A percentile compares a stretch with the other conserved stretches of the same genome.
Conservation (phyloP, 2,329 filamentous ascomycete species). For the Ophiostoma pallidulum region DNA sequence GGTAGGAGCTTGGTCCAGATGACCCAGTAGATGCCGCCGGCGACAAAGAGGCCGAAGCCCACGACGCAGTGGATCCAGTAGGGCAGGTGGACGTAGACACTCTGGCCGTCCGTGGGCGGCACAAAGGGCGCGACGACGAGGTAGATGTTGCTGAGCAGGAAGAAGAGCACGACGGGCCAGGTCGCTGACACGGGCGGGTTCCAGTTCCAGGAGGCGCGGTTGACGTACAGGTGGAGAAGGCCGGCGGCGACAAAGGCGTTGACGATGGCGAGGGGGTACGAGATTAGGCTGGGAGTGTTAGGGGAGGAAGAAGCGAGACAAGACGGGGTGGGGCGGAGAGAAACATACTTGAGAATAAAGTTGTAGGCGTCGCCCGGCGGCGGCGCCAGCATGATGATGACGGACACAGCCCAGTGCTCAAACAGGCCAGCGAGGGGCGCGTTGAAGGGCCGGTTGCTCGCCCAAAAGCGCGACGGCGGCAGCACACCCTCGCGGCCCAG, state of each 20-base stretch:
- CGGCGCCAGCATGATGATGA: constrained; percentile 57
- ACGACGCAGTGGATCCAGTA: constrained; percentile 52
- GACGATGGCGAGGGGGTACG: constrained; percentile 52
- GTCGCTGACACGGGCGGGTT: constrained; percentile 45
- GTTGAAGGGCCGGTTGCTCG: constrained; percentile 54
- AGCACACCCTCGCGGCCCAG: constrained; percentile 58
- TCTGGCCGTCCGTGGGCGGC: constrained; percentile 41
- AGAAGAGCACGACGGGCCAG: constrained; percentile 46
- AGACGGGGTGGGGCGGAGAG: not conserved
- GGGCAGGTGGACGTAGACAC: constrained; percentile 43
- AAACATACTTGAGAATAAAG: constrained; percentile 46
- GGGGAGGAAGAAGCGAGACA: no score
- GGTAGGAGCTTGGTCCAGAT: constrained; percentile 45
- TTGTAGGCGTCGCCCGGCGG: constrained; percentile 60
- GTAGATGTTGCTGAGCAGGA: constrained; percentile 51
- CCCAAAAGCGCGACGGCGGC: constrained; percentile 53
- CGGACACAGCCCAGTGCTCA: constrained; percentile 54
- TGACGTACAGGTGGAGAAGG: constrained; percentile 44
- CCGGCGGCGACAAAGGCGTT: constrained; percentile 45
- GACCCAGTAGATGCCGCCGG: constrained; percentile 46
- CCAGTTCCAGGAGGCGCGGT: constrained; percentile 40
- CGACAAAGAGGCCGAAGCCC: constrained; percentile 43
- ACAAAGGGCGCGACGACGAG: constrained; percentile 51
- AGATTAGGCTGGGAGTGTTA: constrained; percentile 41
- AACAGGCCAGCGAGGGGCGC: constrained; percentile 52